Base-by-base conservation (phyloP, 2,329 filamentous ascomycete species). In the Xylariomycetidae sp. region DNA sequence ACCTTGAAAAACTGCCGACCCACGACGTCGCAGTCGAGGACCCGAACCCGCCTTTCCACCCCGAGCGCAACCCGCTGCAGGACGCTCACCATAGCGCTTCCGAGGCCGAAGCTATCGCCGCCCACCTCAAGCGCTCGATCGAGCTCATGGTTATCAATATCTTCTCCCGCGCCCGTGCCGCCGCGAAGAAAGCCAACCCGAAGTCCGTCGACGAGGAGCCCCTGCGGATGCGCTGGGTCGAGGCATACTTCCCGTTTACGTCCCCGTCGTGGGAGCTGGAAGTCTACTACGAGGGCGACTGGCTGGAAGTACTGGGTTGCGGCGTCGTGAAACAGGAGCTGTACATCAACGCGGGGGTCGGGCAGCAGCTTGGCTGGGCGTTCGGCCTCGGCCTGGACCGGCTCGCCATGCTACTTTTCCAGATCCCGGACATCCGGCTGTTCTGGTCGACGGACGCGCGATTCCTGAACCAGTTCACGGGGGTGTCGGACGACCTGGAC, bases 171-270 rank as follows among this genome's bases (percentile, higher is more conserved):
- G 89, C 88, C 6, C 79, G 79, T 53, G 69, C 70, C 31, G 85
- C 82, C 4, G 75, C 78, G 6, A 61, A 69, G 12, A 66, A 64
- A 38, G 64, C 65, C 5, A 67, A 74, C 31, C 64, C 67, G 5
- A 50, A 64, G 34, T 68, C 64, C 44, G 57, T 65, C 14, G 69
- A 77, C 31, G 84, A 93, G 52, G 84, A 93, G 52, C 86, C 88
- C 4, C 67, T 96, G 24, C 81, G 79, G 47, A 80, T 95, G 51
- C 78, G 92, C 46, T 98, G 92, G 92, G 81, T 96, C 6, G 90
- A 95, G 59, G 88, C 92, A 1, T 96, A 92, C 62, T 98, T 98
- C 63, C 92, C 92, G 24, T 96, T 96, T 58, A 98, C 92, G 1
- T 89, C 82, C 37, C 92, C 92, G 0, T 92, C 84, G 6, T 98